phyloP scores from a whole-genome alignment of 371 early-diverging fungal genomes.

The Rhizomucor pusillus region DNA sequence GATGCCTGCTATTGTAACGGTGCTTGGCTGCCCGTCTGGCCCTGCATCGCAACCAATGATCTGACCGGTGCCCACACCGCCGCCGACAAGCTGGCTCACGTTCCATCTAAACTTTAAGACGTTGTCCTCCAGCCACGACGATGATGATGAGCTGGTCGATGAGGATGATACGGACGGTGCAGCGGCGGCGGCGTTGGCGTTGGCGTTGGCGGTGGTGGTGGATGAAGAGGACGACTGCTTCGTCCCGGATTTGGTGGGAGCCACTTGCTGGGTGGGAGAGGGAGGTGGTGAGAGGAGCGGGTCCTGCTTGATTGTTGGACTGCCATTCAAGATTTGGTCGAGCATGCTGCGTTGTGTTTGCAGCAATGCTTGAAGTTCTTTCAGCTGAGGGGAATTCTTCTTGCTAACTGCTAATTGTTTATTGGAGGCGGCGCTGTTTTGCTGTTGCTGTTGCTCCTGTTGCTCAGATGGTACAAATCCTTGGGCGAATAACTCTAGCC shows the following conservation, averaged over 20 bases:
- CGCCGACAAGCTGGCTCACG: slow-evolving; percentile 21
- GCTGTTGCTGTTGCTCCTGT: background rate
- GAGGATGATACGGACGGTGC: slow-evolving; percentile 8
- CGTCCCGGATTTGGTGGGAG: too few species aligned
- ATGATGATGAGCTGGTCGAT: background rate
- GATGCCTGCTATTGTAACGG: slow-evolving; percentile 16
- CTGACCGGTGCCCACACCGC: slow-evolving; percentile 18
- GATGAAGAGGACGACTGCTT: slow-evolving; percentile 2
- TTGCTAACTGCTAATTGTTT: slow-evolving; percentile 4
- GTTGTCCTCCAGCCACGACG: slow-evolving; percentile 8
- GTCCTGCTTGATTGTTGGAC: background rate
- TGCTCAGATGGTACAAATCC: slow-evolving; percentile 8
- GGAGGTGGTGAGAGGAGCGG: too few species aligned
- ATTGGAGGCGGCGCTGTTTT: background rate
- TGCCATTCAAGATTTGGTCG: slow-evolving; percentile 7
- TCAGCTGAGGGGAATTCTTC: background rate
- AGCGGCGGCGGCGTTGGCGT: slow-evolving; percentile 1
- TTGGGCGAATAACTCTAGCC: slow-evolving; percentile 12
- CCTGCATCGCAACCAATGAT: slow-evolving; percentile 13
- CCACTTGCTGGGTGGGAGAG: too few species aligned
- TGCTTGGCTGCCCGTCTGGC: slow-evolving; percentile 12
- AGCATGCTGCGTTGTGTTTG: slow-evolving; percentile 15
- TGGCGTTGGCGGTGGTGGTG: slow-evolving; percentile 1
- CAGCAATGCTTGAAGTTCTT: slow-evolving; percentile 13
- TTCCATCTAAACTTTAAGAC: slow-evolving; percentile 13